Conservation (phyloP, 176 grass and related monocot species). For the Aegilops longissima region DNA sequence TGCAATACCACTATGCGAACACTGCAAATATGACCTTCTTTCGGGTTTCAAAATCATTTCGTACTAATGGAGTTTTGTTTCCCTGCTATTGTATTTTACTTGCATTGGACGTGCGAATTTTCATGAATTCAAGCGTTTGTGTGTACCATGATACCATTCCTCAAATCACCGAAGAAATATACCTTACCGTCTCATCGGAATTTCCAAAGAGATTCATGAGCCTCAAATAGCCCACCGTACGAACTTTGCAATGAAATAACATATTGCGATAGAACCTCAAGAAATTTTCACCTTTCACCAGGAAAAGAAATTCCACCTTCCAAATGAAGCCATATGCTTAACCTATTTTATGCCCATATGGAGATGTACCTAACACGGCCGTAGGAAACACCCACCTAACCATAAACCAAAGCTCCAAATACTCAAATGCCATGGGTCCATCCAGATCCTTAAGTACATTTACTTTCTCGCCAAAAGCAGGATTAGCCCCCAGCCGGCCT, state of each 20-base stretch:
- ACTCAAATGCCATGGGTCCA: conserved; percentile 33
- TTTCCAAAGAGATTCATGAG: no score
- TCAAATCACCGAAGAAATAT: neutral
- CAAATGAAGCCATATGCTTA: neutral
- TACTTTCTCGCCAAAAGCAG: conserved; percentile 32
- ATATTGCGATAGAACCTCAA: no score
- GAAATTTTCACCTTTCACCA: neutral
- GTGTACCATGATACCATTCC: no score
- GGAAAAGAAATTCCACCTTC: neutral
- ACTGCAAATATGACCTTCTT: no score
- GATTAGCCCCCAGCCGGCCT: conserved; percentile 38
- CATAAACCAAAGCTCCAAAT: conserved; percentile 1
- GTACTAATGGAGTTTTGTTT: no score
- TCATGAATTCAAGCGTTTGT: no score
- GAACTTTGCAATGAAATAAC: neutral
- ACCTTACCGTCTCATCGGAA: neutral
- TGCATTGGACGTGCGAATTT: no score
- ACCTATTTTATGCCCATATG: neutral
- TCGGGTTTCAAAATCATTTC: no score
- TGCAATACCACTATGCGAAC: no score
- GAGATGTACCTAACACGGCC: neutral
- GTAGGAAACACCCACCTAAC: neutral
- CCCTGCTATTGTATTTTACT: no score
- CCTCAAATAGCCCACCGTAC: neutral
- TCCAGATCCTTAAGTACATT: conserved; percentile 8